Evolutionary conservation across 495 filamentous ascomycete genomes (phyloP), one percentile per base, ranked within the genome.

Genomic region (Podospora pseudocomata): DNA sequence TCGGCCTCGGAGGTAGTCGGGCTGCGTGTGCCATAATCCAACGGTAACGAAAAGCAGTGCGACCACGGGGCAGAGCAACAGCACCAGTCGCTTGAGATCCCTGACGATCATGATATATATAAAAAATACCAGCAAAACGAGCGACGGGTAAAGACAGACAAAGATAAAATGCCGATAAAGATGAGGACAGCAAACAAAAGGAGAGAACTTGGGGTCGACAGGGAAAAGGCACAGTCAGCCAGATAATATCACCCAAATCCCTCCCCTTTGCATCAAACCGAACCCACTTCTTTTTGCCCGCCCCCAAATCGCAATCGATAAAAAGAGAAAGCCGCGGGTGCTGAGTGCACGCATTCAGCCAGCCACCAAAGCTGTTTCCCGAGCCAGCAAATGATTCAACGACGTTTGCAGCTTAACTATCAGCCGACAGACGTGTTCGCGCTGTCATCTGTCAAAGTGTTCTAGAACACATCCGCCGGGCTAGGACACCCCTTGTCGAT

Each of bases 51-150:
- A 30, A 18, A 79, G 57, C 11, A 78, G 16, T 15, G 70, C 27
- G 7, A 72, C 28, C 11, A 76, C 23, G 19, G 76, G 74, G 32
- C 64, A 68, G 2, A 76, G 34, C 26, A 79, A 5, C 30, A 81
- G 73, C 30, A 65, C 32, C 27, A 73, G 44, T 13, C 79, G 77
- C 67, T 71, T 77, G 5, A 77, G 57, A 65, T 77, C 78, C 64
- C 74, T 67, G 19, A 75, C 69, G 13, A 79, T 54, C 79, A 81
- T 80, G 32, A 65, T 62, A 23, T 23, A 23, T 23, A 23, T 1
- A 23, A 13, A 18, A 0, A 18, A 60, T 27, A 32, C 16, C 59
- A 61, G 5, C 59, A 28, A 28, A 32, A 58, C 58, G 4, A 49
- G 26, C 15, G 39, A n/a, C 27, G 63, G 16, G 23, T 28, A 19